Percentiles rank a stretch among this genome's conserved stretches.
Conservation (phyloP, 2,329 filamentous ascomycete genomes). For the Neofusicoccum ribis region DNA sequence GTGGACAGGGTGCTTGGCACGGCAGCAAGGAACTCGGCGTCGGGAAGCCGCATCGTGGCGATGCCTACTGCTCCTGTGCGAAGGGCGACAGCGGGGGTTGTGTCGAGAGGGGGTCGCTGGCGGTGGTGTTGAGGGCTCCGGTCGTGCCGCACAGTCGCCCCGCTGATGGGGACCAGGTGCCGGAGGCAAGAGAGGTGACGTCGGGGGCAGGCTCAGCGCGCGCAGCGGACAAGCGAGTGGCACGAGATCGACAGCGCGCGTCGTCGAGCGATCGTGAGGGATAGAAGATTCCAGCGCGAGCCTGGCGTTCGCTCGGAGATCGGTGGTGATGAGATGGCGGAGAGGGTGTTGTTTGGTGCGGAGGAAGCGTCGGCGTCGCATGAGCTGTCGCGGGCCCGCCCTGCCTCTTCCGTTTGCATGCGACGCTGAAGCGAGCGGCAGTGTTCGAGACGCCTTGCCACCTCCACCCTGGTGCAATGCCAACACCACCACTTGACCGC, state of each 20-base stretch:
- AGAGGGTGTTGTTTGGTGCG: not conserved
- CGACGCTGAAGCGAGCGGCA: slow-evolving; percentile 12
- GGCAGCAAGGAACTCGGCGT: slow-evolving; percentile 22
- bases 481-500: slow-evolving; percentile 15
- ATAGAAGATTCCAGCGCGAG: not conserved
- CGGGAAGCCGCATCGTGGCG: slow-evolving; percentile 35
- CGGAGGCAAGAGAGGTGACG: slow-evolving; percentile 16
- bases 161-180: slow-evolving; percentile 19
- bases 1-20: slow-evolving; percentile 34
- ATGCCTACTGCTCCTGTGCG: not conserved
- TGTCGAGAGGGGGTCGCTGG: not conserved
- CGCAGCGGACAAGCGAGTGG: slow-evolving; percentile 13
- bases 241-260: slow-evolving; percentile 9
- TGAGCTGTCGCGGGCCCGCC: slow-evolving; percentile 14
- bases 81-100: not conserved
- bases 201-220: slow-evolving; percentile 10
- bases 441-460: slow-evolving; percentile 17
- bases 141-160: slow-evolving; percentile 14
- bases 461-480: slow-evolving; percentile 7
- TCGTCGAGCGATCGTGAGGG: slow-evolving; percentile 2
- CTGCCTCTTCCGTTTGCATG: slow-evolving; percentile 13
- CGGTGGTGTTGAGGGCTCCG: slow-evolving; percentile 2
- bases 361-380: slow-evolving; percentile 1
- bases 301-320: slow-evolving; percentile 7
- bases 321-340: not conserved